phyloP scores from a whole-genome alignment of 2,329 filamentous ascomycete species.

The Penicillium rolfsii region DNA sequence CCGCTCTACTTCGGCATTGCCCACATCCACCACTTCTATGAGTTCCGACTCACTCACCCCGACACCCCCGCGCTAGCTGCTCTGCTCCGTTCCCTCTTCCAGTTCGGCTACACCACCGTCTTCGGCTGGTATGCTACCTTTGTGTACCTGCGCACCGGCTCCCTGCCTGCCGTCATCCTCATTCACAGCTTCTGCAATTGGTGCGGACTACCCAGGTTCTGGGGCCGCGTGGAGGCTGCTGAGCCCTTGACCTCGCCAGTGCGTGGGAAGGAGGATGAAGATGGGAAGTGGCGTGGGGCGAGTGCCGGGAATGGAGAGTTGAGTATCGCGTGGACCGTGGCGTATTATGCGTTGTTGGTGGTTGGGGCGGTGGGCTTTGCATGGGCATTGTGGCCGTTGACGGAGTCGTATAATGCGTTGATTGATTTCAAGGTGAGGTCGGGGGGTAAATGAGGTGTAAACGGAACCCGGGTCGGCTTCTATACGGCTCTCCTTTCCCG shows the following conservation, averaged over 20 bases:
- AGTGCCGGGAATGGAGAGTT: slow-evolving; percentile 32
- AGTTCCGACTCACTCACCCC: slow-evolving; percentile 82
- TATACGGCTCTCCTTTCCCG: neutral
- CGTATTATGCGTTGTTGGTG: slow-evolving; percentile 78
- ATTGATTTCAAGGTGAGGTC: slow-evolving; percentile 34
- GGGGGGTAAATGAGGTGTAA: neutral
- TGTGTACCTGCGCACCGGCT: slow-evolving; percentile 82
- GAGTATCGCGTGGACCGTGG: slow-evolving; percentile 67
- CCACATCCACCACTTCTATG: slow-evolving; percentile 94
- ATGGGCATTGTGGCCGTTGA: slow-evolving; percentile 70
- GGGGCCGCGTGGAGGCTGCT: slow-evolving; percentile 70
- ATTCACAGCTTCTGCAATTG: slow-evolving; percentile 91
- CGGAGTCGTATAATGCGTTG: slow-evolving; percentile 54
- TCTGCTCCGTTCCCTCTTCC: slow-evolving; percentile 73
- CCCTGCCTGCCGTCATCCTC: slow-evolving; percentile 71
- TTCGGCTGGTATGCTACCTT: slow-evolving; percentile 96
- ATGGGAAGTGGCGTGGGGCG: slow-evolving; percentile 25
- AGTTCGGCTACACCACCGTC: slow-evolving; percentile 86
- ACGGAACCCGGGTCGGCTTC: neutral
- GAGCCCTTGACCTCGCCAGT: slow-evolving; percentile 43
- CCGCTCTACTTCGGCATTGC: slow-evolving; percentile 91
- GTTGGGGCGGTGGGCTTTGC: slow-evolving; percentile 74
- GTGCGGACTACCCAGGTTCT: slow-evolving; percentile 84
- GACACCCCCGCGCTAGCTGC: slow-evolving; percentile 65
- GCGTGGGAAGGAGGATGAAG: slow-evolving; percentile 47